phyloP scores from a whole-genome alignment of 2,329 filamentous ascomycete species.

The Trichoderma guizhouense region DNA sequence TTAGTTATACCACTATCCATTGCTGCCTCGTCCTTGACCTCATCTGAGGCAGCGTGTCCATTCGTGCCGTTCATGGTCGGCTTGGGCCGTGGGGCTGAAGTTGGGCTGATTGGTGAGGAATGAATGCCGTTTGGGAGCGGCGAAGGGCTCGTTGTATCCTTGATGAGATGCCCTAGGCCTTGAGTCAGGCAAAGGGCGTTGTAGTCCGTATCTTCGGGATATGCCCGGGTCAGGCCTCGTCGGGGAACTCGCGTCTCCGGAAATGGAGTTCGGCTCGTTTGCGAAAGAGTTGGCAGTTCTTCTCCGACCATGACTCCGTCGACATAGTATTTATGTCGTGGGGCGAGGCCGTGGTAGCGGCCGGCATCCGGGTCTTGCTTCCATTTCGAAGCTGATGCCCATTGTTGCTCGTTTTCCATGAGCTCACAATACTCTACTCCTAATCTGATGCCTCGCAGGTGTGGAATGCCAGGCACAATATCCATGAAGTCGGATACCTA shows the following conservation, averaged over 20 bases:
- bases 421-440: conserved; percentile 59
- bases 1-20: conserved; percentile 29
- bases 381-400: conserved; percentile 51
- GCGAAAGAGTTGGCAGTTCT: conserved; percentile 44
- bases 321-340: conserved; percentile 56
- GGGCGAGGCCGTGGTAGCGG: conserved; percentile 52
- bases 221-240: conserved; percentile 50
- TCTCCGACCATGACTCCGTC: conserved; percentile 54
- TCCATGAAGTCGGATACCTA: conserved; percentile 62
- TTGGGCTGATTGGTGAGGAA: conserved; percentile 44
- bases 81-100: conserved; percentile 27
- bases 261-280: conserved; percentile 52
- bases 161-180: conserved; percentile 53
- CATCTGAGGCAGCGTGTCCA: conserved; percentile 22
- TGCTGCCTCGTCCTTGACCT: conserved; percentile 21
- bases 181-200: conserved; percentile 53
- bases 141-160: conserved; percentile 42
- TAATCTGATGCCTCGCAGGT: conserved; percentile 55
- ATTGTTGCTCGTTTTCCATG: conserved; percentile 49
- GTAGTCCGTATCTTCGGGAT: conserved; percentile 57
- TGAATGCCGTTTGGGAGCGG: conserved; percentile 45
- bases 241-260: conserved; percentile 54
- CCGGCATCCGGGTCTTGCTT: conserved; percentile 55
- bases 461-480: conserved; percentile 54
- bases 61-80: conserved; percentile 33